Evolutionary conservation across 2,329 filamentous ascomycete species (phyloP), one percentile per base, ranked within the genome.

Genomic region (Colletotrichum tamarilloi): DNA sequence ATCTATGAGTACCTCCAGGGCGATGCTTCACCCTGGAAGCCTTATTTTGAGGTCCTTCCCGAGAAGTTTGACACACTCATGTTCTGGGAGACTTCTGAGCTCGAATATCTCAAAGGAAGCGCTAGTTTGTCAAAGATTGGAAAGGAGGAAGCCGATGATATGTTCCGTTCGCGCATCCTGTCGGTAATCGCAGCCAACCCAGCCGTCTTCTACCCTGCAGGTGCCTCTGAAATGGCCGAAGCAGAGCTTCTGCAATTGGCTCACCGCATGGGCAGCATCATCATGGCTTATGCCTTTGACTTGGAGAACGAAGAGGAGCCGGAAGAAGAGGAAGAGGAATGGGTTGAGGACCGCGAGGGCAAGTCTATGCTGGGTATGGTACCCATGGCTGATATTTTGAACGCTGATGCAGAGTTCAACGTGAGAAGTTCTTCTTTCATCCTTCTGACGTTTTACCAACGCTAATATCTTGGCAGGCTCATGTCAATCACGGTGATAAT

Each of bases 281-380:
- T 98, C 76, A 97, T 98, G 95, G 93, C 95, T 0, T 98, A 97
- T 80, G 95, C 95, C 0, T 98, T 98, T 80, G 95, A 98, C 76
- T 88, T 97, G 7, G 89, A 90, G 60, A 86, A 85, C 8, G 81
- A 84, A 0, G 88, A 91, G 26, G 86, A 91, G 5, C 86, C 90
- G 0, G 89, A 91, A 19, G 87, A 89, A 3, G 89, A 92, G 2
- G 89, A 91, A 14, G 85, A 89, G 7, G 91, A 91, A 28, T 93
- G 92, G 85, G 87, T 92, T 1, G 91, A 92, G 69, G 91, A 93
- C 68, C 87, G 87, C 63, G 87, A 92, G 3, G 86, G 85, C 9
- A 86, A 86, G 75, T 84, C 85, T 0, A 83, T 88, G 80, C 94
- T 97, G 83, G 95, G 93, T 65, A 97, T 98, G 94, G 93, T 98